Percentiles rank a stretch among this genome's conserved stretches.
These are phyloP conservation scores for Paecilomyces sp. DNA, from an alignment of 2,329 filamentous ascomycete genomes.

Conservation along the genomic window DNA sequence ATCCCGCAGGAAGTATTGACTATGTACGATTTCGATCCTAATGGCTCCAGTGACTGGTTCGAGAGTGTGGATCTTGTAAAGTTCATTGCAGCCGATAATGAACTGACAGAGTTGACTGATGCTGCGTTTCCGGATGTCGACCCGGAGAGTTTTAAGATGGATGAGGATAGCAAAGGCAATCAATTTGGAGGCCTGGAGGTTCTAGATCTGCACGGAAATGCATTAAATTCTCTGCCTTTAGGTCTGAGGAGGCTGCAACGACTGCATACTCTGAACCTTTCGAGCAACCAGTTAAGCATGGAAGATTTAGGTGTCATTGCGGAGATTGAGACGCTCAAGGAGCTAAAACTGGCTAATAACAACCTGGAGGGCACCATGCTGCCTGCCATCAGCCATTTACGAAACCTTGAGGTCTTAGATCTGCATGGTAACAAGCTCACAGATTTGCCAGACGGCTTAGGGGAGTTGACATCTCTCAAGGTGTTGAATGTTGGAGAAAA, in stretches of 20 bases:
- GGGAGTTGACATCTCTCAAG: slow-evolving; percentile 61
- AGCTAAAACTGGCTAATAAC: slow-evolving; percentile 77
- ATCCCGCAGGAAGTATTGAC: slow-evolving; percentile 77
- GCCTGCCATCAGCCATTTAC: slow-evolving; percentile 55
- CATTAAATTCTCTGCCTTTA: slow-evolving; percentile 62
- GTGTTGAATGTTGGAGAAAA: slow-evolving; percentile 78
- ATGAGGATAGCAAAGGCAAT: slow-evolving; percentile 60
- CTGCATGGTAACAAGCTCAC: slow-evolving; percentile 73
- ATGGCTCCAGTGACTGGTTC: slow-evolving; percentile 67
- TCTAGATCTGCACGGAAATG: slow-evolving; percentile 81
- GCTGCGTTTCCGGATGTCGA: slow-evolving; percentile 68
- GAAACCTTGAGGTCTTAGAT: slow-evolving; percentile 71
- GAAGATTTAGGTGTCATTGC: slow-evolving; percentile 64
- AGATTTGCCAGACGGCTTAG: slow-evolving; percentile 59
- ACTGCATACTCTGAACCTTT: slow-evolving; percentile 76
- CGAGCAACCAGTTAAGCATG: slow-evolving; percentile 73
- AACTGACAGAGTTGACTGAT: slow-evolving; percentile 67
- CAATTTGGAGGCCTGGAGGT: slow-evolving; percentile 77
- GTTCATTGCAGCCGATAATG: slow-evolving; percentile 84
- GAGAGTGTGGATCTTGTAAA: slow-evolving; percentile 82
- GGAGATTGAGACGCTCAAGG: slow-evolving; percentile 64
- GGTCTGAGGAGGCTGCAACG: slow-evolving; percentile 67
- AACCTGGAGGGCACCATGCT: slow-evolving; percentile 62
- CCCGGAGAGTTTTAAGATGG: slow-evolving; percentile 50
- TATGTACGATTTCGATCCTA: slow-evolving; percentile 79